Conservation (phyloP, 192 early-diverging fungal species). For the Backusella westeae region DNA sequence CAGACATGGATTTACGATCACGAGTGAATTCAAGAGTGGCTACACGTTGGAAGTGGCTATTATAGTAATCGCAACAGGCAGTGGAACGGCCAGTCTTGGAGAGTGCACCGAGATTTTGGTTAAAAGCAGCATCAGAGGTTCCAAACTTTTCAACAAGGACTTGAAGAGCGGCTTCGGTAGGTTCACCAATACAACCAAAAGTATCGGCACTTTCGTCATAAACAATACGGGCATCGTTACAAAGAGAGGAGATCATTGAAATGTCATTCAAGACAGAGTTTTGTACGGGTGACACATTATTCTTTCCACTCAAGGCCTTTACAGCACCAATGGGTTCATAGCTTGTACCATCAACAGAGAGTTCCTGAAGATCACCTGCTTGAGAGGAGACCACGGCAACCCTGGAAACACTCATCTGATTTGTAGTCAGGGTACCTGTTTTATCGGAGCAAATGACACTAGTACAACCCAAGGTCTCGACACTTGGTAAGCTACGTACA, state of each 20-base stretch:
- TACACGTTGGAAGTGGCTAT: slow-evolving; percentile 54
- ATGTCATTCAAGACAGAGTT: slow-evolving; percentile 68
- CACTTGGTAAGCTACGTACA: slow-evolving; percentile 86
- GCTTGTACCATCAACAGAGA: slow-evolving; percentile 77
- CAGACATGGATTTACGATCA: slow-evolving; percentile 98
- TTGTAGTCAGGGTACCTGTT: slow-evolving; percentile 98
- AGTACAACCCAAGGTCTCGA: slow-evolving; percentile 98
- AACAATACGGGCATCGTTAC: slow-evolving; percentile 87
- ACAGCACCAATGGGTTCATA: slow-evolving; percentile 85
- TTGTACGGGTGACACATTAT: slow-evolving; percentile 45
- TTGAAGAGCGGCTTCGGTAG: slow-evolving; percentile 96
- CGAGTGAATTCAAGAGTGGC: slow-evolving; percentile 92
- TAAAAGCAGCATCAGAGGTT: slow-evolving; percentile 68
- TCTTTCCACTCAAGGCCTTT: slow-evolving; percentile 9
- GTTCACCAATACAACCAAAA: slow-evolving; percentile 89
- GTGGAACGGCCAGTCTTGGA: slow-evolving; percentile 56
- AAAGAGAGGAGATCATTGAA: slow-evolving; percentile 79
- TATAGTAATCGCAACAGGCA: slow-evolving; percentile 75
- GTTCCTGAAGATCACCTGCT: slow-evolving; percentile 56
- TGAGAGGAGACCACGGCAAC: slow-evolving; percentile 54
- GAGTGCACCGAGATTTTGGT: slow-evolving; percentile 49
- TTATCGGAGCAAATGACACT: slow-evolving; percentile 99
- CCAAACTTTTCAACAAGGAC: slow-evolving; percentile 93
- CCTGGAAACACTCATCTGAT: slow-evolving; percentile 92
- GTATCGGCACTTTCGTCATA: slow-evolving; percentile 65